phyloP scores from a whole-genome alignment of 345 rosid genomes.

The Balakata baccata region DNA sequence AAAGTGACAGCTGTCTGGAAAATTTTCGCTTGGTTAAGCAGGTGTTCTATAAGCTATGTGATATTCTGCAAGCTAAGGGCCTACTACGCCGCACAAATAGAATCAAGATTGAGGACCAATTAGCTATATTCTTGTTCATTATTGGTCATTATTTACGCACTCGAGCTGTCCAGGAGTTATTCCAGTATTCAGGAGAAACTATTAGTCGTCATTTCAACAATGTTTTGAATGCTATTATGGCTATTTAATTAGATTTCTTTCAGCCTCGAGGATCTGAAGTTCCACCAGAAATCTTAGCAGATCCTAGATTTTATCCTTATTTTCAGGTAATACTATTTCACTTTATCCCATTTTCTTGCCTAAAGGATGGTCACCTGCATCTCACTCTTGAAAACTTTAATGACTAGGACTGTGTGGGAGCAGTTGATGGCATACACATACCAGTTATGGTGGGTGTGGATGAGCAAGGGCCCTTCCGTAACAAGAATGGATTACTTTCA shows the following conservation, averaged over 20 bases:
- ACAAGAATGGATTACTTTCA: slow-evolving; percentile 66
- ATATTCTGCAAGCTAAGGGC: slow-evolving; percentile 66
- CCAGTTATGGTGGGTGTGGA: slow-evolving; percentile 91
- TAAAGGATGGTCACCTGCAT: neutral
- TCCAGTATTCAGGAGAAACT: slow-evolving; percentile 82
- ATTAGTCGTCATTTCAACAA: slow-evolving; percentile 95
- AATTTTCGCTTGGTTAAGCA: slow-evolving; percentile 89
- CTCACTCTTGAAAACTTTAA: slow-evolving; percentile 20
- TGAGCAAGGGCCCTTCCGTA: slow-evolving; percentile 88
- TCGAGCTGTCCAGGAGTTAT: slow-evolving; percentile 78
- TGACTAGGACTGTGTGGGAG: slow-evolving; percentile 75
- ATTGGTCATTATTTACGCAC: slow-evolving; percentile 83
- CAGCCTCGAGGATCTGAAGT: slow-evolving; percentile 52
- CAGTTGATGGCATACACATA: slow-evolving; percentile 72
- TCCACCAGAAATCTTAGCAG: slow-evolving; percentile 43
- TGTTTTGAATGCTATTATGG: slow-evolving; percentile 70
- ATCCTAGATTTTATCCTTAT: slow-evolving; percentile 59
- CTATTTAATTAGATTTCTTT: slow-evolving; percentile 68
- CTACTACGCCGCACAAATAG: slow-evolving; percentile 82
- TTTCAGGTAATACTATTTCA: slow-evolving; percentile 54
- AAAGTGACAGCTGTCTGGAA: slow-evolving; percentile 57
- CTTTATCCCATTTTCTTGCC: slow-evolving; percentile 1
- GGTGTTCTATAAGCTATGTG: slow-evolving; percentile 77
- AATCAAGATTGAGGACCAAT: slow-evolving; percentile 84
- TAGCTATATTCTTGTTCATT: slow-evolving; percentile 80